These are phyloP conservation scores for Cladorrhinum sp. DNA, from an alignment of 2,329 filamentous ascomycete species.

Conservation along the genomic window DNA sequence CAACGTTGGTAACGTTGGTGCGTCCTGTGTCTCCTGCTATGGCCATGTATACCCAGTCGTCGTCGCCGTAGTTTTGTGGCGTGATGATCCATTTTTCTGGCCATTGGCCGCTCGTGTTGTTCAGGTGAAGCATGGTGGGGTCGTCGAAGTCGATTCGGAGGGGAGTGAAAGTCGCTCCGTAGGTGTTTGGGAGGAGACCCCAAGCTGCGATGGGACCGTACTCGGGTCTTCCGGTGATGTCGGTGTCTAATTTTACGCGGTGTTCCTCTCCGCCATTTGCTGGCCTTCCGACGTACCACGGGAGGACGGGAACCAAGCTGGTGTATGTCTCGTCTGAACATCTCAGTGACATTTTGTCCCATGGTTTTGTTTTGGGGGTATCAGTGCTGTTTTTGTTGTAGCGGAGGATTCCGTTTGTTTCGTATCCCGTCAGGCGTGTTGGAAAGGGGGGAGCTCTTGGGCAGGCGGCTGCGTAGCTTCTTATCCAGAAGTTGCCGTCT, in stretches of 20 bases:
- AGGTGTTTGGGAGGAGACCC: not conserved
- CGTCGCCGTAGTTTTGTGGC: not conserved
- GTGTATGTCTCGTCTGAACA: constrained; percentile 16
- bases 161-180: not conserved
- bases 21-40: not conserved
- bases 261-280: constrained; percentile 2
- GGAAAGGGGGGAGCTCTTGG: not conserved
- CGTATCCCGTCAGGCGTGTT: not conserved
- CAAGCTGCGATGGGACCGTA: not conserved
- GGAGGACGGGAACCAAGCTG: constrained; percentile 6
- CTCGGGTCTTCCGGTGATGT: not conserved
- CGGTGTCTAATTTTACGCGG: not conserved
- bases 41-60: constrained; percentile 9
- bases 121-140: constrained; percentile 8
- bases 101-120: constrained; percentile 3
- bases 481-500: constrained; percentile 27
- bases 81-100: constrained; percentile 6
- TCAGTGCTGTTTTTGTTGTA: constrained; percentile 9
- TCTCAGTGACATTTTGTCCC: constrained; percentile 2
- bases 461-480: constrained; percentile 2
- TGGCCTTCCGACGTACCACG: constrained; percentile 6
- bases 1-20: not conserved
- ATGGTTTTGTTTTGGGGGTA: not conserved
- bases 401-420: constrained; percentile 8
- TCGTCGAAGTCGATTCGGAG: constrained; percentile 10